Evolutionary conservation across 495 filamentous ascomycete genomes (phyloP).

Genomic region (Penicillium maclennaniae): DNA sequence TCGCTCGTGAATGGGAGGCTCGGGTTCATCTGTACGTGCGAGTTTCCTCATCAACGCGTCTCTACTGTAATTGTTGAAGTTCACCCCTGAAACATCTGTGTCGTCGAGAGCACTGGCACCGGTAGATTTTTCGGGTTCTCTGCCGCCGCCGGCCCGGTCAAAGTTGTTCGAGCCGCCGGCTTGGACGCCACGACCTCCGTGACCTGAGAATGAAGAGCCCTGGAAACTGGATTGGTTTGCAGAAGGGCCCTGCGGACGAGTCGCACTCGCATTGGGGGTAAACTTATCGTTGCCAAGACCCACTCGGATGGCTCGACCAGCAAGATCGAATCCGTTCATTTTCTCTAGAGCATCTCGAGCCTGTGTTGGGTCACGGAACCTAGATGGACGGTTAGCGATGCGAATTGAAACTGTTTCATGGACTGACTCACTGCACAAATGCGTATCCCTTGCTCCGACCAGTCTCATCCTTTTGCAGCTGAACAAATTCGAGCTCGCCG

Average conservation of each 20-base stretch:
- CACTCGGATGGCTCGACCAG: slow-evolving; percentile 94
- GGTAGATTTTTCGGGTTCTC: slow-evolving; percentile 83
- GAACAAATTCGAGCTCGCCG: slow-evolving; percentile 95
- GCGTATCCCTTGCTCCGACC: slow-evolving; percentile 93
- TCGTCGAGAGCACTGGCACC: slow-evolving; percentile 96
- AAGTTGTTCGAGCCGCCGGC: slow-evolving; percentile 78
- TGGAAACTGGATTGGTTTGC: slow-evolving; percentile 75
- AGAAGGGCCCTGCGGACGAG: slow-evolving; percentile 77
- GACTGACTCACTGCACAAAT: slow-evolving; percentile 83
- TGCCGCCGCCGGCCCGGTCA: slow-evolving; percentile 85
- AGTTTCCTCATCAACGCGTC: slow-evolving; percentile 97
- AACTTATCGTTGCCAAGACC: slow-evolving; percentile 99
- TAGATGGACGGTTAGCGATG: slow-evolving; percentile 30
- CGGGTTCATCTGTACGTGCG: slow-evolving; percentile 88
- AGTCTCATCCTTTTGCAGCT: slow-evolving; percentile 91
- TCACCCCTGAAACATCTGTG: slow-evolving; percentile 95
- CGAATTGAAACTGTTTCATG: slow-evolving; percentile 2
- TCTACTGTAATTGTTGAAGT: slow-evolving; percentile 98
- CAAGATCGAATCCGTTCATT: slow-evolving; percentile 99
- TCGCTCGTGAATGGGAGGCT: slow-evolving; percentile 58
- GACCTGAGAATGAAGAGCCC: slow-evolving; percentile 91
- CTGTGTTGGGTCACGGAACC: slow-evolving; percentile 87
- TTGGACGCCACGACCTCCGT: slow-evolving; percentile 83
- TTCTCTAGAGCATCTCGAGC: slow-evolving; percentile 93
- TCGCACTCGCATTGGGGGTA: slow-evolving; percentile 92